Base-by-base conservation (phyloP, 2,329 filamentous ascomycete genomes). In the Emmonsiellopsis sp. region DNA sequence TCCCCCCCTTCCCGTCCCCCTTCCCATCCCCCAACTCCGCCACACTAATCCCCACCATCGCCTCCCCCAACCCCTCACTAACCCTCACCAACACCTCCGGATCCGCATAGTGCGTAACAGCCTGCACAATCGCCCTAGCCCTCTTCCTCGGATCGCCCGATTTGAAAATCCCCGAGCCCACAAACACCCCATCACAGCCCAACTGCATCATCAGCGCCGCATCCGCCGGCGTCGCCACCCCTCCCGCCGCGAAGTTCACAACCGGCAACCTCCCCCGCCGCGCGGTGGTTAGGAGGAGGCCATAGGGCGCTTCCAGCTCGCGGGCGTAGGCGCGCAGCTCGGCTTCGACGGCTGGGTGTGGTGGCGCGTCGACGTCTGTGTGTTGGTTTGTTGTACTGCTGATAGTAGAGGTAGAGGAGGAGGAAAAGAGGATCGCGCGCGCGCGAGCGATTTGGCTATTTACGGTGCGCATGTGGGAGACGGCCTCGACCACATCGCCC, bases 191-290 rank as follows among this genome's bases (percentile, higher is more conserved):
- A 66, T 98, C 93, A 67, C 93, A 97, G 56, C 93, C 93, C 59
- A 98, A 77, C 78, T 97, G 92, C 93, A 98, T 98, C 92, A 98
- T 88, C 75, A 98, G 77, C 2, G 93, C 93, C 0, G 93, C 93
- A 72, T 98, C 93, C 0, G 93, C 93, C 0, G 93, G 93, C 1
- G 93, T 98, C n/a, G 93, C 93, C n/a, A 98, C 87, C 54, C 93
- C 93, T n/a, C 93, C 93, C 3, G 93, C 93, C 0, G 93, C 93
- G 63, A 98, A 97, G 78, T 97, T 97, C 59, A 98, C 93, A 0
- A 97, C 92, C 2, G 93, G 93, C 52, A 98, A 77, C 49, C 93
- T 80, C 43, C 90, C 90, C 59, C 94, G 78, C 76, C 90, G 83
- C 1, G 90, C 92, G 0, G 88, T 92, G 77, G 95, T 84, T 70